These are phyloP conservation scores for Huntiella decipiens DNA, from an alignment of 2,329 filamentous ascomycete genomes.

Conservation along the genomic window DNA sequence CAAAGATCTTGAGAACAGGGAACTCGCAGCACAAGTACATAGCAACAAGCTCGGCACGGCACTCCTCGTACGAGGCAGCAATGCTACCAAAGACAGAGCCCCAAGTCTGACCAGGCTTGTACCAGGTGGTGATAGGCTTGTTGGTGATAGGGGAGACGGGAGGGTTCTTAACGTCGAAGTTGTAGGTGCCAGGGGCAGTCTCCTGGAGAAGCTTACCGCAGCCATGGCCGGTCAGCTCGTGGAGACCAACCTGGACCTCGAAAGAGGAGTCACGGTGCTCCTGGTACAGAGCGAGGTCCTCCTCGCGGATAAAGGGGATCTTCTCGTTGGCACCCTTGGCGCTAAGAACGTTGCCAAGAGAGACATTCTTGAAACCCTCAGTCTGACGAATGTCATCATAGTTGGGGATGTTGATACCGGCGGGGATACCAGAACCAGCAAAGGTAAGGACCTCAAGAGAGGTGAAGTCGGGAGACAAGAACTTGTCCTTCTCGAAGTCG, in stretches of 20 bases:
- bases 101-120: conserved; percentile 92
- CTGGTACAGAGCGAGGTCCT: conserved; percentile 60
- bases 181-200: conserved; percentile 61
- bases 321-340: conserved; percentile 86
- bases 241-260: conserved; percentile 87
- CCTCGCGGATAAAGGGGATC: conserved; percentile 69
- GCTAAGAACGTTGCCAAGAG: conserved; percentile 76
- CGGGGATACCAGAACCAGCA: conserved; percentile 41
- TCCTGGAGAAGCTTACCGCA: conserved; percentile 90
- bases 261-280: conserved; percentile 76
- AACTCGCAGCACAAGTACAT: conserved; percentile 87
- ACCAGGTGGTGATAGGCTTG: conserved; percentile 64
- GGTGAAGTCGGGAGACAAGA: conserved; percentile 88
- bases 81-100: conserved; percentile 77
- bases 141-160: conserved; percentile 63
- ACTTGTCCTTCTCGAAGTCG: conserved; percentile 92
- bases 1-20: conserved; percentile 73
- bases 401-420: conserved; percentile 50
- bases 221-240: conserved; percentile 73
- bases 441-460: conserved; percentile 83
- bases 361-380: conserved; percentile 84
- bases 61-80: conserved; percentile 68
- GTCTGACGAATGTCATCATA: conserved; percentile 64
- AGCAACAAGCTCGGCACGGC: conserved; percentile 80
- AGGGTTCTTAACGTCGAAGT: conserved; percentile 70